Conservation (phyloP, 225 moss, liverwort and hornwort genomes). For the Polytrichum formosum region DNA sequence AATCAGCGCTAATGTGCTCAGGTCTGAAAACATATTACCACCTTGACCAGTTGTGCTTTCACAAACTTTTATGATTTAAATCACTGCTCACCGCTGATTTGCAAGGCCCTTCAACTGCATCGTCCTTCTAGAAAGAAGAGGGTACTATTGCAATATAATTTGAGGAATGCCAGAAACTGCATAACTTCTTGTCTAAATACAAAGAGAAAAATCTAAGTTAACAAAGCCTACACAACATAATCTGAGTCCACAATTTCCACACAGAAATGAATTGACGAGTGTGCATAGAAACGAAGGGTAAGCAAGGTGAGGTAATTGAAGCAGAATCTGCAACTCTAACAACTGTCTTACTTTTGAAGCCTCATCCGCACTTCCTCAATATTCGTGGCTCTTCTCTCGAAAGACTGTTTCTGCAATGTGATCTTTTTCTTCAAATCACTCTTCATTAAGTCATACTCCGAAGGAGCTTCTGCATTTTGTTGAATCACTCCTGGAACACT, state of each 20-base stretch:
- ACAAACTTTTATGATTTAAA: neutral
- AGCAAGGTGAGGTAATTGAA: neutral
- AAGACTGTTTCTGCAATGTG: conserved; percentile 23
- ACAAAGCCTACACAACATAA: too few species aligned
- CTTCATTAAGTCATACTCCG: conserved; percentile 16
- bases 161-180: too few species aligned
- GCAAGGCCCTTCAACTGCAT: too few species aligned
- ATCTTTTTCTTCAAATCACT: conserved; percentile 21
- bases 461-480: neutral
- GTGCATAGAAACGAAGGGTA: too few species aligned
- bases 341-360: conserved; percentile 22
- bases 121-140: too few species aligned
- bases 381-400: conserved; percentile 18
- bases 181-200: too few species aligned
- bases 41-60: neutral
- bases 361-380: conserved; percentile 32
- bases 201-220: too few species aligned
- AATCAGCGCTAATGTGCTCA: neutral
- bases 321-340: neutral
- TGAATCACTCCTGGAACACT: neutral
- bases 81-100: neutral
- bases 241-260: too few species aligned
- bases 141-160: too few species aligned
- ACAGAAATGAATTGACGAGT: too few species aligned
- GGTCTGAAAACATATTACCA: neutral